phyloP scores from a whole-genome alignment of 1,284 basidiomycete species.

The Leccinum variabile region DNA sequence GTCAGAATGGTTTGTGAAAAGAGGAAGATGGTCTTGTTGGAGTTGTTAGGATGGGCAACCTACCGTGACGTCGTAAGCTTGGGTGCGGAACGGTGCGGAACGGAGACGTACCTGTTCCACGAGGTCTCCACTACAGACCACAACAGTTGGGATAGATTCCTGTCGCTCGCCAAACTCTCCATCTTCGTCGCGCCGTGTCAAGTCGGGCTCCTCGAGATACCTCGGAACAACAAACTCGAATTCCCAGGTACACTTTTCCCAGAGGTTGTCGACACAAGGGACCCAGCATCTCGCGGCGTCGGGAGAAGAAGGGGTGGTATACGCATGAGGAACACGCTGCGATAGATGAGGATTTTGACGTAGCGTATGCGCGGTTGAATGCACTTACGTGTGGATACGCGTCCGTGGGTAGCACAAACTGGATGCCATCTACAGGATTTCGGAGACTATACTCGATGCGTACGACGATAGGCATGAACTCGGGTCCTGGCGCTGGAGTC shows the following conservation, averaged over 20 bases:
- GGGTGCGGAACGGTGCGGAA: constrained; percentile 7
- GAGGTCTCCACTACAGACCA: constrained; percentile 92
- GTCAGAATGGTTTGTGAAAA: constrained; percentile 89
- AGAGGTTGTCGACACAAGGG: constrained; percentile 92
- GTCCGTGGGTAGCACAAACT: constrained; percentile 81
- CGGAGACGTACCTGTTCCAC: constrained; percentile 75
- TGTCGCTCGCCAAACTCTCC: constrained; percentile 52
- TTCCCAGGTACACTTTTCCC: constrained; percentile 99
- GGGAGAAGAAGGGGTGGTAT: constrained; percentile 85
- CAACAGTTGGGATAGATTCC: constrained; percentile 76
- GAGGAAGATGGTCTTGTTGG: constrained; percentile 92
- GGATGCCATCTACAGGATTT: constrained; percentile 83
- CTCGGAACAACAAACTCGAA: constrained; percentile 94
- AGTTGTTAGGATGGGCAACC: constrained; percentile 93
- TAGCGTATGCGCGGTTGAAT: constrained; percentile 9
- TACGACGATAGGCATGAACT: constrained; percentile 78
- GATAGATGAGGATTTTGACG: constrained; percentile 27
- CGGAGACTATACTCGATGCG: constrained; percentile 79
- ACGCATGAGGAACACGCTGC: constrained; percentile 90
- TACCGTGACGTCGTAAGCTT: constrained; percentile 37
- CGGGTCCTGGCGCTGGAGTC: constrained; percentile 47
- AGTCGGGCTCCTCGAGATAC: constrained; percentile 69
- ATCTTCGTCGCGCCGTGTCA: constrained; percentile 47
- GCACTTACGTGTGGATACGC: constrained; percentile 79
- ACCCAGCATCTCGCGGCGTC: constrained; percentile 96